Evolutionary conservation across 495 filamentous ascomycete species (phyloP).

Genomic region (Immersiella caudata): DNA sequence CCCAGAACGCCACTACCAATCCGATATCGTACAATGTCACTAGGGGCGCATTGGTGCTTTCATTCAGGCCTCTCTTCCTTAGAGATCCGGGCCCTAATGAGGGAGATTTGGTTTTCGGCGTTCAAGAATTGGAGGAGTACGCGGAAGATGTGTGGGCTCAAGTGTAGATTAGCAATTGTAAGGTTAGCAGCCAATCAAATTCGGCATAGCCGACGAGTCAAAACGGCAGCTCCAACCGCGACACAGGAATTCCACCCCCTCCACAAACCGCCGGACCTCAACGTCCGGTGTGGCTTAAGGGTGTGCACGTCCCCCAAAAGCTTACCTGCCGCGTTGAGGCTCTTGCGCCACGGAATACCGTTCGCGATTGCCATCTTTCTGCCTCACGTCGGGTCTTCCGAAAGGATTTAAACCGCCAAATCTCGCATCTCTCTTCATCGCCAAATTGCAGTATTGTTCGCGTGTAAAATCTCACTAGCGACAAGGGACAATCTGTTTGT

Average conservation of each 20-base stretch:
- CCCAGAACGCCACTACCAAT: constrained; percentile 18
- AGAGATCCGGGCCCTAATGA: constrained; percentile 26
- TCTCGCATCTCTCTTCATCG: not conserved
- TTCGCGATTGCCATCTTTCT: no score
- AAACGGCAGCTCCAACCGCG: no score
- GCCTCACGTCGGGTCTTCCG: no score
- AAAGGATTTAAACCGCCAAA: no score
- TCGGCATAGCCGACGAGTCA: no score
- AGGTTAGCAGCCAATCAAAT: no score
- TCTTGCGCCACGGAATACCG: not conserved
- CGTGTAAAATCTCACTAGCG: not conserved
- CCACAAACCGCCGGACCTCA: not conserved
- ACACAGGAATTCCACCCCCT: no score
- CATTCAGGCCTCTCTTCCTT: no score
- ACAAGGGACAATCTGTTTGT: not conserved
- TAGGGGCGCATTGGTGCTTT: constrained; percentile 28
- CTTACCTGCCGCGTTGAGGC: not conserved
- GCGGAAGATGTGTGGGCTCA: constrained; percentile 18
- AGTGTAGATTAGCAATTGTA: constrained; percentile 21
- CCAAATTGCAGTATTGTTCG: not conserved
- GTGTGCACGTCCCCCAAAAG: not conserved
- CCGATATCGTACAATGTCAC: constrained; percentile 29
- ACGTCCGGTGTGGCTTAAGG: not conserved
- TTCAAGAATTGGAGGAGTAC: constrained; percentile 26
- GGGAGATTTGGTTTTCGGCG: constrained; percentile 26